These are phyloP conservation scores for Postia placenta DNA, from an alignment of 768 basidiomycete genomes.

Conservation along the genomic window DNA sequence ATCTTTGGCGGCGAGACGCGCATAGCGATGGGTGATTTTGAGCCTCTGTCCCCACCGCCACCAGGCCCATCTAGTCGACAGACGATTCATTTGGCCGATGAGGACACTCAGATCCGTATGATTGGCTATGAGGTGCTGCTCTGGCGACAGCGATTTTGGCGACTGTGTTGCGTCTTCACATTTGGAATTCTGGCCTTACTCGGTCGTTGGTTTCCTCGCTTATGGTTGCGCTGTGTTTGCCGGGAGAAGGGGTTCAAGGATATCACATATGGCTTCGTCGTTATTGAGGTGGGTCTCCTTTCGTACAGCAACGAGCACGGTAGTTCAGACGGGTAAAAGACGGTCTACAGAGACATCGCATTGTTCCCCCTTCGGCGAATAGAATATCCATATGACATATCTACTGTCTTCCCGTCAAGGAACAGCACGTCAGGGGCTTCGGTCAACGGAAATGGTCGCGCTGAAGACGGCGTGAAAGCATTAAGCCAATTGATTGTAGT, in stretches of 20 bases:
- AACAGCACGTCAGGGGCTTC: conserved; percentile 15
- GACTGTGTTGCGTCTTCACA: conserved; percentile 55
- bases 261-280: conserved; percentile 64
- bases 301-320: not conserved
- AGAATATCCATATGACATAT: conserved; percentile 69
- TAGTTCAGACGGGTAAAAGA: conserved; percentile 42
- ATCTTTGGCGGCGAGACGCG: conserved; percentile 81
- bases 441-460: conserved; percentile 8
- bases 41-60: conserved; percentile 63
- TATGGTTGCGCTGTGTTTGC: conserved; percentile 89
- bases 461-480: conserved; percentile 27
- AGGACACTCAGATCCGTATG: conserved; percentile 84
- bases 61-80: conserved; percentile 82
- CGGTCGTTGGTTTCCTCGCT: conserved; percentile 88
- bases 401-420: conserved; percentile 63
- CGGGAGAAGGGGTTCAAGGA: conserved; percentile 78
- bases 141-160: conserved; percentile 69
- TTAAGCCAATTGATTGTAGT: conserved; percentile 58
- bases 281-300: conserved; percentile 71
- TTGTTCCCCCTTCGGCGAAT: conserved; percentile 67
- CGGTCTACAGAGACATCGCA: conserved; percentile 75
- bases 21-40: conserved; percentile 74
- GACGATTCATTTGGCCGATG: conserved; percentile 79
- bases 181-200: conserved; percentile 72
- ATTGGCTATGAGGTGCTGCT: conserved; percentile 71